phyloP scores from a whole-genome alignment of 768 basidiomycete genomes.

The Daedaleopsis nitida region DNA sequence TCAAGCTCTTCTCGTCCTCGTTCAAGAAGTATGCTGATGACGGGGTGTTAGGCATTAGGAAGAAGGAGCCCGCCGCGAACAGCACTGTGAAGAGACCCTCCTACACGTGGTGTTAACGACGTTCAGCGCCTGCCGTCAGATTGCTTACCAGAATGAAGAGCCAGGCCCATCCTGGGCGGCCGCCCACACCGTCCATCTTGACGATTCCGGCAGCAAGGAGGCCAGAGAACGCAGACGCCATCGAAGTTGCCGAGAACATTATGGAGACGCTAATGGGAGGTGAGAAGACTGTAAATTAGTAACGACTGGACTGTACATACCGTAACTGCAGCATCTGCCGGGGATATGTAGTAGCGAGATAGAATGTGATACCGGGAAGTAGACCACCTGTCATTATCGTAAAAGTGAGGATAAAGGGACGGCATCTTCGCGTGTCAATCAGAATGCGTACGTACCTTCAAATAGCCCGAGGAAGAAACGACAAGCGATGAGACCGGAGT shows the following conservation, averaged over 20 bases:
- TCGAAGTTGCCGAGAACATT: conserved; percentile 46
- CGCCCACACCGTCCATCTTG: conserved; percentile 55
- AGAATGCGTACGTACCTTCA: conserved; percentile 47
- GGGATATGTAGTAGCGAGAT: conserved; percentile 33
- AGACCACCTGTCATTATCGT: conserved; percentile 39
- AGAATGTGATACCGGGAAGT: conserved; percentile 39
- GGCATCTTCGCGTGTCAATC: conserved; percentile 19
- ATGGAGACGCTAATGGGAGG: conserved; percentile 28
- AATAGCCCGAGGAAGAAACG: conserved; percentile 53
- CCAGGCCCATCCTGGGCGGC: conserved; percentile 66
- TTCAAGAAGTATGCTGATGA: conserved; percentile 5
- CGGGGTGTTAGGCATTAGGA: conserved; percentile 41
- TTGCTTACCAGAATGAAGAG: conserved; percentile 56
- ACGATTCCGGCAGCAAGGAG: conserved; percentile 61
- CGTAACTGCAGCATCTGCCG: conserved; percentile 32
- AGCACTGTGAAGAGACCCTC: conserved; percentile 67
- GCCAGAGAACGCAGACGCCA: conserved; percentile 65
- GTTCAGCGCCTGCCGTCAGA: neutral
- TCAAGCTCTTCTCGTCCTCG: neutral
- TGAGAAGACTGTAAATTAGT: conserved; percentile 33
- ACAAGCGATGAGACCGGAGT: conserved; percentile 53
- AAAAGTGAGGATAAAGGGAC: neutral
- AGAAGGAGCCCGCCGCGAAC: conserved; percentile 54
- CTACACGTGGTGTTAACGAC: conserved; percentile 14
- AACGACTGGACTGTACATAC: conserved; percentile 15